These are phyloP conservation scores for Salix exigua DNA, from an alignment of 345 rosid species.

Conservation along the genomic window DNA sequence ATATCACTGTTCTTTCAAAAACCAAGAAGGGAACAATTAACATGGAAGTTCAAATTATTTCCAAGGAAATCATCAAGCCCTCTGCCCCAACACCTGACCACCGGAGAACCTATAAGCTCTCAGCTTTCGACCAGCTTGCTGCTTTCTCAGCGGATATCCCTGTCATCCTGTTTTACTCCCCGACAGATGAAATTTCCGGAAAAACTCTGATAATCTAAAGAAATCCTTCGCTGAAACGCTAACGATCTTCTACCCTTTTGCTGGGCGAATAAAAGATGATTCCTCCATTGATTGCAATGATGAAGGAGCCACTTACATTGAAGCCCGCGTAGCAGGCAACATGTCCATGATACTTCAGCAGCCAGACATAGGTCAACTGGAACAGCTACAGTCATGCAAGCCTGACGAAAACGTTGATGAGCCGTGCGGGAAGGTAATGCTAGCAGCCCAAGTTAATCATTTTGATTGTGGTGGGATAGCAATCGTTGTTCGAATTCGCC, in stretches of 20 bases:
- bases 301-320: background rate
- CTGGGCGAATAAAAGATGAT: background rate
- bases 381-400: slow-evolving; percentile 2
- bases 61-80: too few species aligned
- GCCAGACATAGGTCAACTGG: background rate
- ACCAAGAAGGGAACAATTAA: too few species aligned
- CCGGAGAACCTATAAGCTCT: too few species aligned
- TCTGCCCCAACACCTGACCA: too few species aligned
- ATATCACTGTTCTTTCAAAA: too few species aligned
- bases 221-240: slow-evolving; percentile 3
- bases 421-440: background rate
- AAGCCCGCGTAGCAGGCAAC: background rate
- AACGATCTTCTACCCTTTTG: slow-evolving; percentile 9
- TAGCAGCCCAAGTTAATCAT: slow-evolving; percentile 7
- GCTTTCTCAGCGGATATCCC: too few species aligned
- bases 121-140: too few species aligned
- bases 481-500: slow-evolving; percentile 6
- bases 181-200: background rate
- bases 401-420: background rate
- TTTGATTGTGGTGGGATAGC: slow-evolving; percentile 24
- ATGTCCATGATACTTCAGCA: slow-evolving; percentile 7
- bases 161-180: slow-evolving; percentile 2
- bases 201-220: slow-evolving; percentile 1
- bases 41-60: too few species aligned
- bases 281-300: slow-evolving; percentile 15